Conservation (phyloP, 768 basidiomycete species). For the Termitomyces sp. region DNA sequence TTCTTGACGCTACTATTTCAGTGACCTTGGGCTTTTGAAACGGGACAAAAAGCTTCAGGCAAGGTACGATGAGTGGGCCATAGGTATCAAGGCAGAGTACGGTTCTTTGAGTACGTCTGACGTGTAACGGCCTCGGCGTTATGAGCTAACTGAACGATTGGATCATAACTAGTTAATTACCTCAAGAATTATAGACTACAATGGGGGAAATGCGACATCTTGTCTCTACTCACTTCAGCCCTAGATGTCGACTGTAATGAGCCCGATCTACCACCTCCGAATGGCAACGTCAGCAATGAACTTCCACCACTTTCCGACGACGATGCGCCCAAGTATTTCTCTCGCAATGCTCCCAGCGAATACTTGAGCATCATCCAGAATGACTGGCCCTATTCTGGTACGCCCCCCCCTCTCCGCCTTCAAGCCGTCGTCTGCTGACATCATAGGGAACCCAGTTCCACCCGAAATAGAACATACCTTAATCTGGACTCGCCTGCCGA, state of each 20-base stretch:
- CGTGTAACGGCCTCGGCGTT: background rate
- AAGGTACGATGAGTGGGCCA: constrained; percentile 60
- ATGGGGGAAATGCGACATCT: constrained; percentile 70
- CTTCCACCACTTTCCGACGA: constrained; percentile 29
- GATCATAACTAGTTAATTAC: constrained; percentile 52
- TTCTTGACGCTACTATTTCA: constrained; percentile 22
- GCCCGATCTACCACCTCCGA: background rate
- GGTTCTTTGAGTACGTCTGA: constrained; percentile 58
- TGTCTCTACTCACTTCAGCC: constrained; percentile 55
- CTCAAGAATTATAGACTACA: constrained; percentile 64
- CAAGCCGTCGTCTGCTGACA: constrained; percentile 28
- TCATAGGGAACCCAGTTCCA: constrained; percentile 43
- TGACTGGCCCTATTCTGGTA: constrained; percentile 89
- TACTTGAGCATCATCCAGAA: constrained; percentile 72
- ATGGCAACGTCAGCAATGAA: constrained; percentile 4
- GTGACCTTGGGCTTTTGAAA: constrained; percentile 78
- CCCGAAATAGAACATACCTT: constrained; percentile 69
- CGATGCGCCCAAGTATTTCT: constrained; percentile 58
- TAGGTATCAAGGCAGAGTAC: constrained; percentile 50
- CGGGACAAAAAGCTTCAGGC: constrained; percentile 66
- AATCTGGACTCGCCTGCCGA: constrained; percentile 74
- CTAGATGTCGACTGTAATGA: constrained; percentile 36
- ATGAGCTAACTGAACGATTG: background rate
- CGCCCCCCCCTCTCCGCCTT: constrained; percentile 8
- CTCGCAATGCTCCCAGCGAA: constrained; percentile 51